Evolutionary conservation across 2,329 filamentous ascomycete species (phyloP).

Genomic region (Cladosporium cucumerinum): DNA sequence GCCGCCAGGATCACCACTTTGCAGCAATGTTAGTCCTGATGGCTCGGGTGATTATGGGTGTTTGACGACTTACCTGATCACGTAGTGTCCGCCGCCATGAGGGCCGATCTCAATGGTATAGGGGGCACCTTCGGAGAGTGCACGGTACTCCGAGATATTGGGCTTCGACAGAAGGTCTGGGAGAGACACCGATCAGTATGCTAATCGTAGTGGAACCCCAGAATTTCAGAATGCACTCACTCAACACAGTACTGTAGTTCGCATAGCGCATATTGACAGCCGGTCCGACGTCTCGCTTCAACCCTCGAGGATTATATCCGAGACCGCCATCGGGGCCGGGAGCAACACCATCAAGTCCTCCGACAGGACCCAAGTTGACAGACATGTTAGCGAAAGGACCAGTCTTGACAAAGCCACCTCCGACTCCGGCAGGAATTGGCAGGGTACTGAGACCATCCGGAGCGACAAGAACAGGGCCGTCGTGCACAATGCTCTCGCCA

Average conservation of each 20-base stretch:
- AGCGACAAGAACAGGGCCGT: slow-evolving; percentile 31
- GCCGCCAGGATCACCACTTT: slow-evolving; percentile 38
- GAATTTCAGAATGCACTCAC: background rate
- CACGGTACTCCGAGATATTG: slow-evolving; percentile 9
- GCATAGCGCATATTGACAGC: slow-evolving; percentile 20
- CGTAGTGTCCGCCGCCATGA: slow-evolving; percentile 48
- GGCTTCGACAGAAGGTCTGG: slow-evolving; percentile 6
- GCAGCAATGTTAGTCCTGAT: no score
- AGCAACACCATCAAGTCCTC: slow-evolving; percentile 20
- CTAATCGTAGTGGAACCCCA: no score
- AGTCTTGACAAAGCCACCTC: slow-evolving; percentile 52
- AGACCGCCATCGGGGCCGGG: slow-evolving; percentile 29
- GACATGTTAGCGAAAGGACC: slow-evolving; percentile 50
- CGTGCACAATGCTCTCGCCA: slow-evolving; percentile 23
- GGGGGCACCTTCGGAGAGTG: slow-evolving; percentile 9
- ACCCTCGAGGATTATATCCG: slow-evolving; percentile 35
- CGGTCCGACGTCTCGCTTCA: slow-evolving; percentile 36
- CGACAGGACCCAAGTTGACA: slow-evolving; percentile 50
- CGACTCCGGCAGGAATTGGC: slow-evolving; percentile 41
- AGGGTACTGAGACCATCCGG: slow-evolving; percentile 45
- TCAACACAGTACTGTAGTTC: slow-evolving; percentile 19
- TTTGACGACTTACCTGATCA: no score
- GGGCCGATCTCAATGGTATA: slow-evolving; percentile 24
- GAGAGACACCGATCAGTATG: background rate
- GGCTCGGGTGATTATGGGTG: no score